Evolutionary conservation across 192 early-diverging fungal genomes (phyloP).

Genomic region (Obelidium mucronatum): DNA sequence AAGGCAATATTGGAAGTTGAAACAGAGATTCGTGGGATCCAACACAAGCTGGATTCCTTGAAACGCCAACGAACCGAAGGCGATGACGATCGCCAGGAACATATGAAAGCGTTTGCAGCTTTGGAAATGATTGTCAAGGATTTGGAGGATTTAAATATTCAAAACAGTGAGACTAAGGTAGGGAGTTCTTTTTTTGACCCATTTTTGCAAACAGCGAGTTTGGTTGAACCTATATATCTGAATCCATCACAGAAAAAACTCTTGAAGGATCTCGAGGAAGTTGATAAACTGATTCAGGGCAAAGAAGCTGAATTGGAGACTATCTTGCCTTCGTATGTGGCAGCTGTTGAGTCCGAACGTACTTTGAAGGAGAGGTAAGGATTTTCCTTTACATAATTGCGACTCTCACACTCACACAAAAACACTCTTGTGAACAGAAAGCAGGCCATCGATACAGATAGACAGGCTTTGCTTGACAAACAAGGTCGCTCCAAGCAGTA

Average conservation of each 20-base stretch:
- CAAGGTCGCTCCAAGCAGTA: slow-evolving; percentile 87
- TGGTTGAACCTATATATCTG: too few relatives aligned
- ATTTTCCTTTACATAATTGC: not conserved
- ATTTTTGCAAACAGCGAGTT: too few relatives aligned
- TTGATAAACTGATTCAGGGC: slow-evolving; percentile 64
- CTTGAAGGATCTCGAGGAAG: slow-evolving; percentile 33
- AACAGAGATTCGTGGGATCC: slow-evolving; percentile 58
- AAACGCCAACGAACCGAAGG: slow-evolving; percentile 73
- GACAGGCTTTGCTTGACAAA: slow-evolving; percentile 81
- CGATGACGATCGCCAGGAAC: slow-evolving; percentile 74
- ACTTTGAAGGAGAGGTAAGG: slow-evolving; percentile 70
- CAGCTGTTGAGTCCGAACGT: slow-evolving; percentile 62
- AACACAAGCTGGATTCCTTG: slow-evolving; percentile 72
- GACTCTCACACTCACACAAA: not conserved
- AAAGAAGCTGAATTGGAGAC: slow-evolving; percentile 72
- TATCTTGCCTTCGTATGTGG: slow-evolving; percentile 72
- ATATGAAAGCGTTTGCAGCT: slow-evolving; percentile 80
- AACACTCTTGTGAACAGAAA: slow-evolving; percentile 59
- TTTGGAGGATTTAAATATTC: slow-evolving; percentile 65
- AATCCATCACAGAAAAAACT: slow-evolving; percentile 23
- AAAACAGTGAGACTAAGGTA: slow-evolving; percentile 27
- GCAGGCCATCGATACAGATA: slow-evolving; percentile 70
- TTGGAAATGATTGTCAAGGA: slow-evolving; percentile 82
- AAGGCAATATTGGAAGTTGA: slow-evolving; percentile 46
- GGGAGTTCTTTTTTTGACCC: not conserved